These are phyloP conservation scores for Hypsizygus ulmarius DNA, from an alignment of 1,284 basidiomycete genomes.

Conservation along the genomic window DNA sequence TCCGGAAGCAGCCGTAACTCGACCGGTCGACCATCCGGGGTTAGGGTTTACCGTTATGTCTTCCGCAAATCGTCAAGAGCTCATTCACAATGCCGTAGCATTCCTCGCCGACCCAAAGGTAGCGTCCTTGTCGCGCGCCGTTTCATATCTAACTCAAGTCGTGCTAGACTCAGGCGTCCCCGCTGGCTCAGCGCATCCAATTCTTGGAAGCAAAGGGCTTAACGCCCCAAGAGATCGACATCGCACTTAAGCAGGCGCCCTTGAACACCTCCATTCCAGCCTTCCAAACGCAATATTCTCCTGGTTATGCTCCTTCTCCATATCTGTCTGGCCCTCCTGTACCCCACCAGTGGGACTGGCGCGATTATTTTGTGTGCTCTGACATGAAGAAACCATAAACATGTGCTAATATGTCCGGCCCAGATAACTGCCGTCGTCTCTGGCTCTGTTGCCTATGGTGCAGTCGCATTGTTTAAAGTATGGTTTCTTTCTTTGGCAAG, in stretches of 20 bases:
- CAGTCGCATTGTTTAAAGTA: slow-evolving; percentile 83
- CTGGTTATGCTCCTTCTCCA: slow-evolving; percentile 40
- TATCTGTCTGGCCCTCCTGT: slow-evolving; percentile 40
- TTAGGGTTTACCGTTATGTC: slow-evolving; percentile 38
- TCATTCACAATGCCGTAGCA: slow-evolving; percentile 75
- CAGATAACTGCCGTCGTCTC: slow-evolving; percentile 95
- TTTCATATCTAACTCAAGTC: slow-evolving; percentile 3
- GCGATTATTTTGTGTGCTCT: slow-evolving; percentile 86
- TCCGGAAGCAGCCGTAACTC: slow-evolving; percentile 21
- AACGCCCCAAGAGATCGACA: slow-evolving; percentile 81
- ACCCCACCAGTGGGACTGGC: slow-evolving; percentile 78
- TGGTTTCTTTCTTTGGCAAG: neutral
- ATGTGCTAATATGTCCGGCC: slow-evolving; percentile 23
- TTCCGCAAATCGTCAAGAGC: slow-evolving; percentile 61
- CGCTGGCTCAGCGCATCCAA: slow-evolving; percentile 83
- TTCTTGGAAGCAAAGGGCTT: slow-evolving; percentile 96
- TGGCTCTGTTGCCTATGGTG: slow-evolving; percentile 85
- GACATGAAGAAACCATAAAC: slow-evolving; percentile 18
- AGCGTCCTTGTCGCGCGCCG: slow-evolving; percentile 13
- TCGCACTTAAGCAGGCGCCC: slow-evolving; percentile 69
- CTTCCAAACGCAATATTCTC: slow-evolving; percentile 30
- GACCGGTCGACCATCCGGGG: slow-evolving; percentile 11
- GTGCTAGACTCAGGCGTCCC: slow-evolving; percentile 65
- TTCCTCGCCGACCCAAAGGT: slow-evolving; percentile 81
- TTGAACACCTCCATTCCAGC: slow-evolving; percentile 9